A percentile compares a stretch with the other conserved stretches of the same genome.
Conservation (phyloP, 768 basidiomycete species). For the Tricholoma terreum region DNA sequence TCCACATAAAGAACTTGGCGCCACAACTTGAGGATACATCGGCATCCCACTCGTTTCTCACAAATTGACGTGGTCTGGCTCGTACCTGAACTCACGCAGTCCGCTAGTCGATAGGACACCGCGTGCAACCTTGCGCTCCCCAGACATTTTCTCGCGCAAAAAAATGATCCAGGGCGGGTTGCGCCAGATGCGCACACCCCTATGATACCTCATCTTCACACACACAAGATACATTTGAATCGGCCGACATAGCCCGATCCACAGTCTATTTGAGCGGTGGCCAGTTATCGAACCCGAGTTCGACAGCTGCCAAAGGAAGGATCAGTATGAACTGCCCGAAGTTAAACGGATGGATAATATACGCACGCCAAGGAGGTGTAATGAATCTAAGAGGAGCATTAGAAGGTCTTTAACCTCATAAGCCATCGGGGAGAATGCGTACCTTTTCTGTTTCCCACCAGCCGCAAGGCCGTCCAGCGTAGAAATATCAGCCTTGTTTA, state of each 20-base stretch:
- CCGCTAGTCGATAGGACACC: background rate
- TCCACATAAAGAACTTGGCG: too few species aligned
- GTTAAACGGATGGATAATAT: slow-evolving; percentile 5
- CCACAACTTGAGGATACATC: too few species aligned
- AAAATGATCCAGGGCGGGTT: background rate
- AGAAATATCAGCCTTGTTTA: slow-evolving; percentile 51
- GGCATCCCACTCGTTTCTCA: background rate
- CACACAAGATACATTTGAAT: background rate
- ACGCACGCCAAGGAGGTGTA: slow-evolving; percentile 69
- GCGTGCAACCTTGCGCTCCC: background rate
- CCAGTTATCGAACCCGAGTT: slow-evolving; percentile 74
- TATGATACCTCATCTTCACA: background rate
- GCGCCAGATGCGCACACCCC: background rate
- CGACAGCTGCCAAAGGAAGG: slow-evolving; percentile 41
- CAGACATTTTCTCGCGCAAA: background rate
- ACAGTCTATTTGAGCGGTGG: slow-evolving; percentile 22
- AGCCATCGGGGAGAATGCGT: slow-evolving; percentile 9
- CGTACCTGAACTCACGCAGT: background rate
- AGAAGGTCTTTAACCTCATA: background rate
- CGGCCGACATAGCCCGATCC: slow-evolving; percentile 4
- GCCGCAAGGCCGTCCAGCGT: slow-evolving; percentile 56
- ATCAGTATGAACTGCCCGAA: background rate
- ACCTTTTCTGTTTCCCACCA: slow-evolving; percentile 64
- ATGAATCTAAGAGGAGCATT: slow-evolving; percentile 39
- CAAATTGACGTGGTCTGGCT: background rate